Conservation (phyloP, 2,329 filamentous ascomycete genomes). For the Claviceps sp. region DNA sequence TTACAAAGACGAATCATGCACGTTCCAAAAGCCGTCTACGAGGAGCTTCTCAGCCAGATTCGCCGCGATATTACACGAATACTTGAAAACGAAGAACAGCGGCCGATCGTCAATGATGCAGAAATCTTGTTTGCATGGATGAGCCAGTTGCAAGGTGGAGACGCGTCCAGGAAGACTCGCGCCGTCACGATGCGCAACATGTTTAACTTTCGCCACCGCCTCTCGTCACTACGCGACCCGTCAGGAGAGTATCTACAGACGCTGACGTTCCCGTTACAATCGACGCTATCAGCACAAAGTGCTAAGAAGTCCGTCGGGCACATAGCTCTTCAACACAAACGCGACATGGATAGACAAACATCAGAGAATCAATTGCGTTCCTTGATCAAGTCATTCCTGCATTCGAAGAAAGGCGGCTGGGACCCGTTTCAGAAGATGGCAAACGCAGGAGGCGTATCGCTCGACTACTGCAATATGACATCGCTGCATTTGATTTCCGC, state of each 20-base stretch:
- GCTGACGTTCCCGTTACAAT: conserved; percentile 3
- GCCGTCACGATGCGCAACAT: neutral
- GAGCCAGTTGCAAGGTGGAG: conserved; percentile 4
- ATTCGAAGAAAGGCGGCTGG: neutral
- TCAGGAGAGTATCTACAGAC: conserved; percentile 6
- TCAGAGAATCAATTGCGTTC: conserved; percentile 1
- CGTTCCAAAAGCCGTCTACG: conserved; percentile 5
- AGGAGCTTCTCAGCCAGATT: conserved; percentile 3
- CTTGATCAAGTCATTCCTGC: neutral
- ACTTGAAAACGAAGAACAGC: neutral
- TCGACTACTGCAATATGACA: conserved; percentile 4
- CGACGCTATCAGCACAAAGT: neutral
- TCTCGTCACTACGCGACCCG: conserved; percentile 2
- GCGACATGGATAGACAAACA: conserved; percentile 1
- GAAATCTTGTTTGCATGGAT: conserved; percentile 6
- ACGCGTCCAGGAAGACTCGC: neutral
- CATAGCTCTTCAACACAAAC: conserved; percentile 5
- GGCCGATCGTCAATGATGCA: conserved; percentile 3
- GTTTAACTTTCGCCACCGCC: conserved; percentile 4
- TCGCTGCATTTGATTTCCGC: conserved; percentile 3
- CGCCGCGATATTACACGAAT: conserved; percentile 1
- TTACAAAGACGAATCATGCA: conserved; percentile 5
- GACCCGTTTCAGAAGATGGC: neutral
- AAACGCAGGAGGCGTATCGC: neutral
- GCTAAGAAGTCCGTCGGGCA: neutral